phyloP scores from a whole-genome alignment of 1,284 basidiomycete genomes.

The Pseudozyma hubeiensis region DNA sequence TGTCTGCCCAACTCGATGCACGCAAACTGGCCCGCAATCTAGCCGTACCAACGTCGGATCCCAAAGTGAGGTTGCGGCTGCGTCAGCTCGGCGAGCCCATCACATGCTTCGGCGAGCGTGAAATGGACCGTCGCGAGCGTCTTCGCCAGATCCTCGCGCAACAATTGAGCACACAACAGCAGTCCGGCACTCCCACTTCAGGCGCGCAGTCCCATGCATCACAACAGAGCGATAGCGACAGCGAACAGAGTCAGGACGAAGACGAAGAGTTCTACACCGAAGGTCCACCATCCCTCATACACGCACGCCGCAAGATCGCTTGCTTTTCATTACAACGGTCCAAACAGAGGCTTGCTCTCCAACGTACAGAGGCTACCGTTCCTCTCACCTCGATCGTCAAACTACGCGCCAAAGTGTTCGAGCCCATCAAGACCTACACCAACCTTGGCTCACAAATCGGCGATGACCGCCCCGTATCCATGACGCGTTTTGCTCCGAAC shows the following conservation, averaged over 20 bases:
- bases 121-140: conserved; percentile 82
- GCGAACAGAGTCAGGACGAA: conserved; percentile 59
- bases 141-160: conserved; percentile 80
- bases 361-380: conserved; percentile 85
- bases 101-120: conserved; percentile 92
- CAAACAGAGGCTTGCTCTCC: conserved; percentile 87
- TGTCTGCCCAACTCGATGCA: conserved; percentile 55
- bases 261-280: conserved; percentile 97
- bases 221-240: conserved; percentile 71
- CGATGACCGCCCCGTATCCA: conserved; percentile 91
- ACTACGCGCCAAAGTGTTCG: conserved; percentile 86
- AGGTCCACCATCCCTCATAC: conserved; percentile 84
- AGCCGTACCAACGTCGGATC: conserved; percentile 96
- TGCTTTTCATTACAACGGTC: conserved; percentile 94
- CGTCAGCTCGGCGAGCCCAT: conserved; percentile 95
- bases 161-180: conserved; percentile 69
- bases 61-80: conserved; percentile 85
- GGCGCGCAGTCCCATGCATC: conserved; percentile 76
- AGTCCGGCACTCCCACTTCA: conserved; percentile 1
- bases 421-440: conserved; percentile 88
- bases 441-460: conserved; percentile 97
- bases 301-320: conserved; percentile 84
- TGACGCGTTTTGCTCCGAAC: conserved; percentile 94
- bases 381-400: conserved; percentile 92
- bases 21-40: conserved; percentile 87